phyloP scores from a whole-genome alignment of 2,329 filamentous ascomycete genomes.

The Rachicladosporium sp. region DNA sequence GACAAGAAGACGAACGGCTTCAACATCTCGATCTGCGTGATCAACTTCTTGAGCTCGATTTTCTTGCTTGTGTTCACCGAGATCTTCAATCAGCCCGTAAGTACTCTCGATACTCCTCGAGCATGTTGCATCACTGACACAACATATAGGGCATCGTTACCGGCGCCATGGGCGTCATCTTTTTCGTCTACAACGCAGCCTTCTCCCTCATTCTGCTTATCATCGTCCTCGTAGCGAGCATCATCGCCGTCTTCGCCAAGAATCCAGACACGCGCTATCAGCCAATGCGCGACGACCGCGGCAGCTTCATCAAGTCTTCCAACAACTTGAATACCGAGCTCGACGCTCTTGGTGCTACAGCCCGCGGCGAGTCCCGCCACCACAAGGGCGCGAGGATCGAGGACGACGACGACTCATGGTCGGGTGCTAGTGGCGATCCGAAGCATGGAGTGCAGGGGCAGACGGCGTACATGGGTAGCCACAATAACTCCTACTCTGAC shows the following conservation, averaged over 20 bases:
- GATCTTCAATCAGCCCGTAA: slow-evolving; percentile 69
- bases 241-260: slow-evolving; percentile 75
- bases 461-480: not conserved
- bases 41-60: slow-evolving; percentile 85
- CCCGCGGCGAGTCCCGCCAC: slow-evolving; percentile 57
- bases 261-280: slow-evolving; percentile 93
- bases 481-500: slow-evolving; percentile 5
- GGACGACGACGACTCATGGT: slow-evolving; percentile 59
- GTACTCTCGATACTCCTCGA: slow-evolving; percentile 15
- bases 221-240: slow-evolving; percentile 65
- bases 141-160: slow-evolving; percentile 54
- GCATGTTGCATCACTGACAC: not conserved
- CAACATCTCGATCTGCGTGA: slow-evolving; percentile 80
- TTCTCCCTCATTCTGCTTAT: slow-evolving; percentile 74
- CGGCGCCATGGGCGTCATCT: slow-evolving; percentile 76
- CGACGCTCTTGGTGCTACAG: slow-evolving; percentile 78
- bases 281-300: slow-evolving; percentile 90
- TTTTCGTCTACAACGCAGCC: slow-evolving; percentile 77
- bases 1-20: slow-evolving; percentile 96
- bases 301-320: slow-evolving; percentile 95
- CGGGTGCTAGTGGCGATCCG: slow-evolving; percentile 39
- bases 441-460: slow-evolving; percentile 1
- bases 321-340: slow-evolving; percentile 79
- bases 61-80: slow-evolving; percentile 82
- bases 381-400: slow-evolving; percentile 48